These are phyloP conservation scores for Trichophyton benhamiae DNA, from an alignment of 2,329 filamentous ascomycete genomes.

Conservation along the genomic window DNA sequence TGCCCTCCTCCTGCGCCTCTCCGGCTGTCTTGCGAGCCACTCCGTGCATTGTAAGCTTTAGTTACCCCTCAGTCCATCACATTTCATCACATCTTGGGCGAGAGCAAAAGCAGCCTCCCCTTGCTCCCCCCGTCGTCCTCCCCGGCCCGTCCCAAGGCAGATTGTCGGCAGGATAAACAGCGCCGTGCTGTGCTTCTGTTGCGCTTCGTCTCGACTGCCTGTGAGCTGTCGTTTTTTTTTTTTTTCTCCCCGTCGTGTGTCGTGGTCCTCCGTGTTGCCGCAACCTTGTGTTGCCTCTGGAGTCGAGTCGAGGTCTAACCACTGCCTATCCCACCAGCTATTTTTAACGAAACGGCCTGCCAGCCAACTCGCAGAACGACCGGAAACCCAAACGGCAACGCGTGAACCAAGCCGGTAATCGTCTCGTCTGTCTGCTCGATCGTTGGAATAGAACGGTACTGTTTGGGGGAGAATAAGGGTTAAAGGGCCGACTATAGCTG, in stretches of 20 bases:
- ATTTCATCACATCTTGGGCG: conserved; percentile 4
- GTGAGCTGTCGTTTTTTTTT: too few species aligned
- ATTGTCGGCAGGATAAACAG: neutral
- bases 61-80: conserved; percentile 1
- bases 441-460: neutral
- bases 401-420: neutral
- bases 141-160: neutral
- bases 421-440: neutral
- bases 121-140: too few species aligned
- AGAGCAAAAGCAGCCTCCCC: neutral
- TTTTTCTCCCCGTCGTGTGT: too few species aligned
- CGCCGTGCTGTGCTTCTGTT: neutral
- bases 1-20: neutral
- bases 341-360: neutral
- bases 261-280: too few species aligned
- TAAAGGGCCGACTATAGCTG: neutral
- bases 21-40: neutral
- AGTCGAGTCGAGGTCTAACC: too few species aligned
- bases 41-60: neutral
- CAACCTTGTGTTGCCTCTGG: too few species aligned
- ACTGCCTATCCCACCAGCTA: too few species aligned
- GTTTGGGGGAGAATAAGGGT: neutral
- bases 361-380: neutral
- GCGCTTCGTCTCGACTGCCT: neutral
- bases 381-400: neutral